phyloP scores from a whole-genome alignment of 257 asterid species.

The Euphrasia confusa region DNA sequence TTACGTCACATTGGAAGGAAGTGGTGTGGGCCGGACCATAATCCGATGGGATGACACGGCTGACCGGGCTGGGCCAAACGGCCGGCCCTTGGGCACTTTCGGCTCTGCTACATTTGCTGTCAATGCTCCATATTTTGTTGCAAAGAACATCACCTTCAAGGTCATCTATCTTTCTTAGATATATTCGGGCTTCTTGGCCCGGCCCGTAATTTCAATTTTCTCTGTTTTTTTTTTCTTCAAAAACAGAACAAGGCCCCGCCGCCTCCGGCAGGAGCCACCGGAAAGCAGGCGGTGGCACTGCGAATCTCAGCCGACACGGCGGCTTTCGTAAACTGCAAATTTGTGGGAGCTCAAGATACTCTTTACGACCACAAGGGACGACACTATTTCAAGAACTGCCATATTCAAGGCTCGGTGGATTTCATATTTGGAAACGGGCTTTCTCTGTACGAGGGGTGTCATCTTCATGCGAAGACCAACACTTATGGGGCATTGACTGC shows the following conservation, averaged over 20 bases:
- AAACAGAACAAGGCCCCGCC: slow-evolving; percentile 65
- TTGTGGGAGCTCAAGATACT: slow-evolving; percentile 83
- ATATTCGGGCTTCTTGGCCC: no score
- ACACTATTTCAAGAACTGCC: slow-evolving; percentile 78
- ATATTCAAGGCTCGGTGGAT: slow-evolving; percentile 84
- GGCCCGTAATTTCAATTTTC: not conserved
- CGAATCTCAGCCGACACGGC: slow-evolving; percentile 84
- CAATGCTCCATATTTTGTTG: slow-evolving; percentile 79
- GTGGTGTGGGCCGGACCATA: slow-evolving; percentile 45
- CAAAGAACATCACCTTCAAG: slow-evolving; percentile 76
- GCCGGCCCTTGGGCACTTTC: slow-evolving; percentile 68
- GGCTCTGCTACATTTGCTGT: slow-evolving; percentile 91
- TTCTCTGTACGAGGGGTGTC: slow-evolving; percentile 67
- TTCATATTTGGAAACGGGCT: slow-evolving; percentile 59
- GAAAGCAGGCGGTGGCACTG: slow-evolving; percentile 93
- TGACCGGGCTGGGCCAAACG: slow-evolving; percentile 46
- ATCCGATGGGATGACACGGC: slow-evolving; percentile 81
- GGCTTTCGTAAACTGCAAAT: slow-evolving; percentile 75
- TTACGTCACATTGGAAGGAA: slow-evolving; percentile 68
- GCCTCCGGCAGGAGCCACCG: slow-evolving; percentile 64
- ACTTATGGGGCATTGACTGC: slow-evolving; percentile 82
- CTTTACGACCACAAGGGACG: slow-evolving; percentile 83
- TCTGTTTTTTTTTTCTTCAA: not conserved
- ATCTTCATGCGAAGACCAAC: slow-evolving; percentile 58
- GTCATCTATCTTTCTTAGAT: slow-evolving; percentile 24